Conservation (phyloP, 768 basidiomycete genomes). For the Hygrophorus russula region DNA sequence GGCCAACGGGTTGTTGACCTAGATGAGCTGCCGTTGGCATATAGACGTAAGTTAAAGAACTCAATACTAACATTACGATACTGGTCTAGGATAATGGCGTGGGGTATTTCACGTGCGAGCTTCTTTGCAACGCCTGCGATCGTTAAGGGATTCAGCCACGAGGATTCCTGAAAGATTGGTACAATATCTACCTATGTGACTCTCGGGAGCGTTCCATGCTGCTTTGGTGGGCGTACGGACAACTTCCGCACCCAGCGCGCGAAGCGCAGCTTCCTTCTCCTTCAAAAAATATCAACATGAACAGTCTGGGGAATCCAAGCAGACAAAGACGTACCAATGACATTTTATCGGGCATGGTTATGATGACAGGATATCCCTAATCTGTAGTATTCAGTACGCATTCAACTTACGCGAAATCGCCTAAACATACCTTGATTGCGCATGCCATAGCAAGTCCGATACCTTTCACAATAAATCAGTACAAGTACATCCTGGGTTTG, state of each 20-base stretch:
- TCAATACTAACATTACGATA: conserved; percentile 55
- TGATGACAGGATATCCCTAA: conserved; percentile 86
- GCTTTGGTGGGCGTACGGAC: conserved; percentile 88
- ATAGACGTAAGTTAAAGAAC: not conserved
- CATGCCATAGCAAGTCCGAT: conserved; percentile 91
- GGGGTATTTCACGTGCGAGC: conserved; percentile 66
- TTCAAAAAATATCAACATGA: conserved; percentile 13
- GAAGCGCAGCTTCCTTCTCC: conserved; percentile 90
- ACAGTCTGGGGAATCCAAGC: not conserved
- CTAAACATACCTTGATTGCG: conserved; percentile 73
- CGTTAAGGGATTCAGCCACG: conserved; percentile 85
- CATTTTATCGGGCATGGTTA: conserved; percentile 94
- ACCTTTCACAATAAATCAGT: conserved; percentile 30
- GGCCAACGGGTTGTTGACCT: conserved; percentile 81
- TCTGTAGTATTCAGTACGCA: conserved; percentile 64
- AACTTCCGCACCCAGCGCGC: conserved; percentile 89
- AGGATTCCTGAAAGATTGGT: conserved; percentile 25
- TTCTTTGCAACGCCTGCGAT: conserved; percentile 75
- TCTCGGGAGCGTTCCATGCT: conserved; percentile 80
- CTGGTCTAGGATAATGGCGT: conserved; percentile 89
- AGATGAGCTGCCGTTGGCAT: conserved; percentile 1
- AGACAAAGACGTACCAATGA: conserved; percentile 40
- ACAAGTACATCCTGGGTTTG: not conserved
- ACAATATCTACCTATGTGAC: conserved; percentile 74
- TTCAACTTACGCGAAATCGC: conserved; percentile 11